Base-by-base conservation (phyloP, 345 rosid species). In the Raphanus raphanistrum region DNA sequence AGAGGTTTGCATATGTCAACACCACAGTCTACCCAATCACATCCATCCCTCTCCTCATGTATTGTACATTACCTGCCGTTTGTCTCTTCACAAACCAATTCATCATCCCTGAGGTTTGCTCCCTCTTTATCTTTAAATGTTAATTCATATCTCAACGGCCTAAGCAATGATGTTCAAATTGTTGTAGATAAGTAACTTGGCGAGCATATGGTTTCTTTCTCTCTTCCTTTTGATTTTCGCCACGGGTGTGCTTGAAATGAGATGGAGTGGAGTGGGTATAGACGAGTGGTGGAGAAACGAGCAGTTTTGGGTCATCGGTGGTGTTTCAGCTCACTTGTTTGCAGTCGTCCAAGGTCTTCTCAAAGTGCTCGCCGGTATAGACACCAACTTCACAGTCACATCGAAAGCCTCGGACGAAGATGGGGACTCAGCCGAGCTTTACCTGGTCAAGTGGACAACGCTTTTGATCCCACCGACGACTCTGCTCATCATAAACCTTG, bases 271-370 rank as follows among this genome's bases (percentile, higher is more conserved):
- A 17, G 98, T 92, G 11, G 98, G 97, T 61, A 88, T 90, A 8
- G 98, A 92, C 2, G 94, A 92, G 63, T 90, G 98, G 98, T 92
- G 98, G 97, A 90, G 97, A 79, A 92, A 90, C 52, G 96, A 92
- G 62, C 98, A 92, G 73, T 92, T 92, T 85, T 90, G 98, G 98
- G 98, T 92, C 17, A 90, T 55, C 8, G 60, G 60, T 21, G 60
- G 60, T 55, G 60, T 55, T 55, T 55, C 60, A 55, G 60, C 60
- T 92, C 98, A 90, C 83, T 90, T 92, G 10, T 92, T 92, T 77
- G 96, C 94, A 1, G 92, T 90, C 70, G 84, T 87, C 83, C 98
- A 92, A 85, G 98, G 97, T 68, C 85, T 92, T 67, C 92, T 92
- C 4, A 92, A 92, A 80, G 97, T 92, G n/a, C 87, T 90, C 0